phyloP scores from a whole-genome alignment of 2,329 filamentous ascomycete species.

The Furcasterigmium furcatum region DNA sequence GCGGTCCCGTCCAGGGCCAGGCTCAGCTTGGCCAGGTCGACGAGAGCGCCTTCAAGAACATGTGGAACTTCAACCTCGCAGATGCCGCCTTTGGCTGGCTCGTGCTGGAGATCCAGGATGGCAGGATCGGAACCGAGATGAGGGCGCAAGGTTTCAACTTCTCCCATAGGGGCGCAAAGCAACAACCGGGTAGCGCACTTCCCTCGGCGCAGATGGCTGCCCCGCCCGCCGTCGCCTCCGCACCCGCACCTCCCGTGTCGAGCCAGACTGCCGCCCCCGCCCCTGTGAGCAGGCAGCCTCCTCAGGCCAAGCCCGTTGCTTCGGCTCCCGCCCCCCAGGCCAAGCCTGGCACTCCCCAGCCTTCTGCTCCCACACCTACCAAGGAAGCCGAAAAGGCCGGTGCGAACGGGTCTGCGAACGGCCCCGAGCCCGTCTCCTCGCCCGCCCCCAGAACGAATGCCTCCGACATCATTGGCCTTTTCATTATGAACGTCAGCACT shows the following conservation, averaged over 20 bases:
- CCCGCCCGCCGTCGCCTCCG: conserved; percentile 25
- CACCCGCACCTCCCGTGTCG: conserved; percentile 31
- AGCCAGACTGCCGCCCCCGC: conserved; percentile 29
- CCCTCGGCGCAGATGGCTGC: conserved; percentile 30
- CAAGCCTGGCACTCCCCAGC: conserved; percentile 39
- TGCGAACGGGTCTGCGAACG: conserved; percentile 52
- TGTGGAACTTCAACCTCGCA: conserved; percentile 99
- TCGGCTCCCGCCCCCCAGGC: conserved; percentile 35
- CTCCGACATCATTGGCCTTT: conserved; percentile 77
- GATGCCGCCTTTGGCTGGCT: conserved; percentile 97
- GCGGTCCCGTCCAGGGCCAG: conserved; percentile 68
- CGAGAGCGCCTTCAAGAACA: conserved; percentile 99
- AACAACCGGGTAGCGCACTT: conserved; percentile 43
- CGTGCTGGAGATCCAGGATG: conserved; percentile 90
- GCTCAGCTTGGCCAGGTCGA: conserved; percentile 83
- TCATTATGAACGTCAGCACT: conserved; percentile 80
- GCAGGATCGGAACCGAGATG: conserved; percentile 97
- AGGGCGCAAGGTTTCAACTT: conserved; percentile 99
- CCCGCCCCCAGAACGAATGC: conserved; percentile 56
- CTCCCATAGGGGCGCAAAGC: conserved; percentile 87
- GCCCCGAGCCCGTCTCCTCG: conserved; percentile 50
- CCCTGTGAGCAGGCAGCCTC: conserved; percentile 30
- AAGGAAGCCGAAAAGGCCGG: conserved; percentile 58
- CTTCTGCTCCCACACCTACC: conserved; percentile 38
- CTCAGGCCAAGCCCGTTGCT: conserved; percentile 36